Evolutionary conservation across 257 asterid genomes (phyloP), one percentile per base, ranked within the genome.

Genomic region (Henckelia pumila): DNA sequence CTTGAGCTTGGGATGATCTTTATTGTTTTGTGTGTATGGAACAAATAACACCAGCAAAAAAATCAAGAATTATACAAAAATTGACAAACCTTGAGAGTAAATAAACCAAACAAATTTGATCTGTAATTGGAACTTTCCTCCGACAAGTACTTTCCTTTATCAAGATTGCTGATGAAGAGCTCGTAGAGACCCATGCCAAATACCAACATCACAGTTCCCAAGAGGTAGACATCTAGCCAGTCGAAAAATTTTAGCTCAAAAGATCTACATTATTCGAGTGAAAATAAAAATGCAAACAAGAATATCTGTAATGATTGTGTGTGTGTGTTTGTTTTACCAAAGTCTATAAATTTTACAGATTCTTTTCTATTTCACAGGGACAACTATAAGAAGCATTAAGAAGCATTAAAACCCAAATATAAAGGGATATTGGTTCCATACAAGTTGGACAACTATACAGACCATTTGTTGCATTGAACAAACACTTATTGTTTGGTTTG

Each of bases 111-210:
- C 61, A 92, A 71, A 63, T 82, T 89, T 26, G 98, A 92, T 76
- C 85, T 77, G 70, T 71, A 3, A 29, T 82, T 65, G 9, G 28
- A 28, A 67, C 35, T 79, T 61, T 85, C 97, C 10, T 85, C 83
- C 0, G 89, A 73, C 69, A 62, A 50, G 67, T 86, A 76, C 74
- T 82, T 80, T 16, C 74, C 75, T 67, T 84, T 86, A 70, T 89
- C 97, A 22, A 92, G 95, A 73, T 89, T 92, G 75, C 97, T 92
- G 80, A 92, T 92, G 86, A 92, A 92, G 58, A 92, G 96, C 84
- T 92, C 98, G 65, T 92, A 92, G 3, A 92, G 95, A 56, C 98
- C 97, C 96, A 88, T 88, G 37, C 97, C 98, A 26, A 92, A 92
- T 13, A 92, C 97, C 81, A 92, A 29, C 98, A 92, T 92, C 79